Conservation (phyloP, 202 grass and related monocot species). For the Zoysia matrella region DNA sequence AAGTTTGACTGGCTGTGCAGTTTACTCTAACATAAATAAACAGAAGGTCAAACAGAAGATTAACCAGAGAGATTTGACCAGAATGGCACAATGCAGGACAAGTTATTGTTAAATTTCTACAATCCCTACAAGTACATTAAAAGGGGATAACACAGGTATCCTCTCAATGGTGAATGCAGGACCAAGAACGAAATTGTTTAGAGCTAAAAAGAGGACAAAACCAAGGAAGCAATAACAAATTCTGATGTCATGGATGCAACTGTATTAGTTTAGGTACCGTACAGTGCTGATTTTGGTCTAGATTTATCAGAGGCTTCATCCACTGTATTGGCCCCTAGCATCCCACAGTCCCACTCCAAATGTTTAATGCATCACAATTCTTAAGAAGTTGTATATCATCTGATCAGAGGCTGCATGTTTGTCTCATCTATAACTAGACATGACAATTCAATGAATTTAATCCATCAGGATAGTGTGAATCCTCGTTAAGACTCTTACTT, state of each 20-base stretch:
- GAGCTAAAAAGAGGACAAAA: not conserved
- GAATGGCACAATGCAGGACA: not conserved
- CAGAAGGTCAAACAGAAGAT: not conserved
- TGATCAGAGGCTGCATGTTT: no score
- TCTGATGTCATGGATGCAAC: not conserved
- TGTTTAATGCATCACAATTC: not conserved
- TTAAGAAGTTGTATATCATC: no score
- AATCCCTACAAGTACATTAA: not conserved
- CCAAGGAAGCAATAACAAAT: not conserved
- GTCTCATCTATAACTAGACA: not conserved
- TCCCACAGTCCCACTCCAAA: not conserved
- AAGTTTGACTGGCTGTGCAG: no score
- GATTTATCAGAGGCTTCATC: not conserved
- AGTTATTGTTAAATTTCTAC: not conserved
- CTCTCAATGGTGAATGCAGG: not conserved
- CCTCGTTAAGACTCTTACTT: not conserved
- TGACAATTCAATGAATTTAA: not conserved
- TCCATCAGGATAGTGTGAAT: not conserved
- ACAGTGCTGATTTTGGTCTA: not conserved
- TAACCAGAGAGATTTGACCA: slow-evolving; percentile 17
- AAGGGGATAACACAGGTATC: not conserved
- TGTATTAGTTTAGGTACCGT: not conserved
- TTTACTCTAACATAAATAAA: slow-evolving; percentile 26
- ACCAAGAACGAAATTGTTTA: not conserved
- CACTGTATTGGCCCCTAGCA: not conserved